These are phyloP conservation scores for Fusarium veterinarium DNA, from an alignment of 2,329 filamentous ascomycete species.

Conservation along the genomic window DNA sequence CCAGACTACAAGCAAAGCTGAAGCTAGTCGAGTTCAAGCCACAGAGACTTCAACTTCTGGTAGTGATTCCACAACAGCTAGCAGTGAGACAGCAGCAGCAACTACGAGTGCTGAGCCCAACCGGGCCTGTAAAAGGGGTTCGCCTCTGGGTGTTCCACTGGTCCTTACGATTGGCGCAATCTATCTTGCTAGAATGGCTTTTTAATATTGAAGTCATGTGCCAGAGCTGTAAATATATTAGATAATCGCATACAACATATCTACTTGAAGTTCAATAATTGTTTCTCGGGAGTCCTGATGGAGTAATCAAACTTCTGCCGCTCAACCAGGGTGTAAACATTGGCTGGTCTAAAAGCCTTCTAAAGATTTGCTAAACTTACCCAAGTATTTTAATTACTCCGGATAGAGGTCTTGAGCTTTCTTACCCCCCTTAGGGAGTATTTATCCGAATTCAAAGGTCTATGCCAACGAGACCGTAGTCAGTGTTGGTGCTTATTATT, in stretches of 20 bases:
- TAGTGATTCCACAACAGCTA: too few species aligned
- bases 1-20: not conserved
- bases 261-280: accelerated
- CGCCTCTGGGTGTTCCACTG: not conserved
- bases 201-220: not conserved
- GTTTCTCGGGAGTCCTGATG: too few species aligned
- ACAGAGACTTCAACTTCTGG: not conserved
- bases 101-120: not conserved
- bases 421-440: not conserved
- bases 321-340: accelerated
- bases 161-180: not conserved
- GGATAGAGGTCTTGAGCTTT: accelerated
- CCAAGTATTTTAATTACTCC: not conserved
- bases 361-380: not conserved
- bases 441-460: not conserved
- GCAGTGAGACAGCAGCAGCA: not conserved
- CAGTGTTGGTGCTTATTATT: accelerated
- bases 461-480: accelerated
- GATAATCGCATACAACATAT: accelerated
- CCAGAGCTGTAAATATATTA: accelerated
- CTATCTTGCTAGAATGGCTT: not conserved
- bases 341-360: not conserved
- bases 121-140: too few species aligned
- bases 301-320: not conserved
- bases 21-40: not conserved